Evolutionary conservation across 2,329 filamentous ascomycete species (phyloP), one percentile per base, ranked within the genome.

Genomic region (Colletotrichum cuscutae): DNA sequence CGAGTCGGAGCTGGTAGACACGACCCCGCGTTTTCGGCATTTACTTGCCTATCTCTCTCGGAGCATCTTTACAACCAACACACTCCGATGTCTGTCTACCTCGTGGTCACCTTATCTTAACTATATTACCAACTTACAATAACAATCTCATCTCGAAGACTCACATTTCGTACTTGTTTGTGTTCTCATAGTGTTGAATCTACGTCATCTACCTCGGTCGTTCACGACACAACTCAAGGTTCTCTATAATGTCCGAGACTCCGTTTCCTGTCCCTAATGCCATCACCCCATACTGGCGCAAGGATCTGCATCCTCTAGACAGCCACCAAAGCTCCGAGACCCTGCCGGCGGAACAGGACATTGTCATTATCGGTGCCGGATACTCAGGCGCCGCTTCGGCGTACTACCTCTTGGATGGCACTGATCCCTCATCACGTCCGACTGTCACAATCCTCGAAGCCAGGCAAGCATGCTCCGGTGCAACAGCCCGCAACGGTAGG

Each of bases 311-410:
- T 46, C 30, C 58, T 52, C 72, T 76, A 12, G 57, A 76, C 66
- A 53, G 73, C 72, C 53, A 65, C n/a, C 74, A 65, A 32, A 72
- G 63, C 42, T 65, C 74, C 3, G 65, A 68, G 15, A 52, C 28
- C 2, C n/a, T 76, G 35, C 74, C 73, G n/a, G 3, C 53, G 19
- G 54, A 69, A 53, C 60, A 70, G 49, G 65, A 75, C 32, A 56
- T 73, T 24, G 73, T 75, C 56, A 75, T 75, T 28, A 70, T 75
- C 42, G 74, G 74, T 9, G 72, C 69, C 12, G 74, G 74, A 0
- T 75, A 70, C 37, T 37, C 73, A 0, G 74, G 72, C n/a, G 64
- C 60, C 12, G 49, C 74, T 19, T 12, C 73, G 5, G 68, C 72
- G 5, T 57, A 63, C 12, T 66, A 69, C 13, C 37, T 72, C 7